These are phyloP conservation scores for Tagetes erecta DNA, from an alignment of 129 eudicot genomes.

Conservation along the genomic window DNA sequence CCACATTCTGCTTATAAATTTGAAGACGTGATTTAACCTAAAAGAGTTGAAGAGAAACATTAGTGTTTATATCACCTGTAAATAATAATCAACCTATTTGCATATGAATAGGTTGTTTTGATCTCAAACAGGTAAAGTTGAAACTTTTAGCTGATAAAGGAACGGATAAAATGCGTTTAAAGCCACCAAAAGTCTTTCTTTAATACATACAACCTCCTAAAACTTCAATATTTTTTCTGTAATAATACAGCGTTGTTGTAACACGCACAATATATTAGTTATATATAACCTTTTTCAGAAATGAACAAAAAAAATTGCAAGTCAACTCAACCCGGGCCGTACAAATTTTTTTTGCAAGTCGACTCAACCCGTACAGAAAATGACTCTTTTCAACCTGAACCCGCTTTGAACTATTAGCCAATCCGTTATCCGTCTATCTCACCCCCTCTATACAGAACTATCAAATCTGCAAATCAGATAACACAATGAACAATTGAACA, in stretches of 20 bases:
- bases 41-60: constrained; percentile 24
- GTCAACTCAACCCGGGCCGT: background rate
- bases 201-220: background rate
- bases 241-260: background rate
- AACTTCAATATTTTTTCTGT: background rate
- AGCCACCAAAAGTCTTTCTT: background rate
- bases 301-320: background rate
- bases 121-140: background rate
- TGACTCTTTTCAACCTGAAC: background rate
- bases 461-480: background rate
- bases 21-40: constrained; percentile 89
- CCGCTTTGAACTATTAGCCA: background rate
- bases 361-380: background rate
- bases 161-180: background rate
- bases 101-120: constrained; percentile 1
- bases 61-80: background rate
- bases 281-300: background rate
- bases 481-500: constrained; percentile 1
- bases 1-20: constrained; percentile 83
- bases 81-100: background rate
- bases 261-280: background rate
- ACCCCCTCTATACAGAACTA: background rate
- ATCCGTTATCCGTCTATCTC: background rate
- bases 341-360: too few relatives aligned
- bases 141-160: background rate